Percentiles rank a stretch among this genome's conserved stretches.
phyloP scores from a whole-genome alignment of 208 protist genomes.

The Trypanosoma theileri region DNA sequence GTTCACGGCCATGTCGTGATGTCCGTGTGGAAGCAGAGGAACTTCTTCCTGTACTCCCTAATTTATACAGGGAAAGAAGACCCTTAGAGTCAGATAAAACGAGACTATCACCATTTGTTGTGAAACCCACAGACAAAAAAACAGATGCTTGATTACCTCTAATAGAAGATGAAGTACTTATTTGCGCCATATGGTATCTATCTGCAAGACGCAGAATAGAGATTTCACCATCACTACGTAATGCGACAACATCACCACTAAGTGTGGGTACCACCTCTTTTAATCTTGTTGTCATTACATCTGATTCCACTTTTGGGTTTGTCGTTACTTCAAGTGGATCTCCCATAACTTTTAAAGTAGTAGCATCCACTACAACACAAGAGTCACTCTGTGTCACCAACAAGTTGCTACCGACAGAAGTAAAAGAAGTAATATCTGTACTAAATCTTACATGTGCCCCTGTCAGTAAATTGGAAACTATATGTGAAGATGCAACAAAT shows the following conservation, averaged over 20 bases:
- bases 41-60: conserved; percentile 1
- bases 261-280: conserved; percentile 11
- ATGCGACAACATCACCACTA: conserved; percentile 4
- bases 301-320: conserved; percentile 4
- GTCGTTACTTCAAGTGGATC: background rate
- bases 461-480: conserved; percentile 20
- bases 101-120: conserved; percentile 10
- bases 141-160: conserved; percentile 1
- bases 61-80: conserved; percentile 15
- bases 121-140: conserved; percentile 33
- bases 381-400: conserved; percentile 16
- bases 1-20: conserved; percentile 2
- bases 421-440: conserved; percentile 21
- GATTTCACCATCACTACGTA: conserved; percentile 11
- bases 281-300: background rate
- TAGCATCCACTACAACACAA: conserved; percentile 18
- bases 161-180: conserved; percentile 1
- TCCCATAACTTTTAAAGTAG: conserved; percentile 9
- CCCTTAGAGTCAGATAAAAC: conserved; percentile 31
- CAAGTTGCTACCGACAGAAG: background rate
- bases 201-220: conserved; percentile 7
- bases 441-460: background rate
- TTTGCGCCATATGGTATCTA: background rate
- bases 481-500: conserved; percentile 17
- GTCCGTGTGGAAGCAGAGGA: background rate